These are phyloP conservation scores for Lipomyces anomalus DNA, from an alignment of 805 yeast species.

Conservation along the genomic window DNA sequence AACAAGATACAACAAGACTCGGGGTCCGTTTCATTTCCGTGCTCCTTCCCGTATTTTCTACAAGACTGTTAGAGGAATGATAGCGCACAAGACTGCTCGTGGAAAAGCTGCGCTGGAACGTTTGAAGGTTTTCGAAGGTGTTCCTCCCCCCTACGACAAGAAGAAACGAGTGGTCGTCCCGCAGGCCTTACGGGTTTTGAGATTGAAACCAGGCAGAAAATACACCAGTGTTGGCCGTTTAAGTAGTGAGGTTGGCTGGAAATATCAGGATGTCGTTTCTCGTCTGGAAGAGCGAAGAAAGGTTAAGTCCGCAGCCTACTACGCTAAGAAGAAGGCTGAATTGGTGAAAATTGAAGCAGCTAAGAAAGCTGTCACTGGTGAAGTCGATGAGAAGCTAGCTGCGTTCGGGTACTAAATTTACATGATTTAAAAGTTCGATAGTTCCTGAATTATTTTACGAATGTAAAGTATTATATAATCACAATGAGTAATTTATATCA, in stretches of 20 bases:
- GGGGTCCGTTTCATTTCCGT: constrained; percentile 99
- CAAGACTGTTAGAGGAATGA: constrained; percentile 99
- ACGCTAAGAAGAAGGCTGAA: constrained; percentile 96
- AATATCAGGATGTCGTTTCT: constrained; percentile 96
- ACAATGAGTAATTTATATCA: too few species aligned
- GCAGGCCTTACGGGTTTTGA: constrained; percentile 97
- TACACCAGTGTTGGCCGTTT: constrained; percentile 97
- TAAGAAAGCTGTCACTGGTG: constrained; percentile 79
- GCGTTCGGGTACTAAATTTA: constrained; percentile 89
- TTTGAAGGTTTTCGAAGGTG: constrained; percentile 99
- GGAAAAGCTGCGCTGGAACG: constrained; percentile 99
- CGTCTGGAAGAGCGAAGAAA: constrained; percentile 99
- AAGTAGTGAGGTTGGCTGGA: constrained; percentile 98
- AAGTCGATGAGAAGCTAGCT: constrained; percentile 89
- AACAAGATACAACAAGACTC: constrained; percentile 96
- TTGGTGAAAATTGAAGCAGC: constrained; percentile 88
- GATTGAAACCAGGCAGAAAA: constrained; percentile 99
- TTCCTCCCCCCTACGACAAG: constrained; percentile 99
- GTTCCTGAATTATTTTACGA: not conserved
- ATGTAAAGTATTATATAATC: too few species aligned
- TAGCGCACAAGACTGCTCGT: constrained; percentile 99
- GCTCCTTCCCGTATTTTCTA: constrained; percentile 99
- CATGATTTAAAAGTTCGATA: not conserved
- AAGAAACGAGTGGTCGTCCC: constrained; percentile 99
- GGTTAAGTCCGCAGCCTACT: constrained; percentile 97